Conservation (phyloP, 73 alveolate genomes). For the Vitrella brassicaformis region DNA sequence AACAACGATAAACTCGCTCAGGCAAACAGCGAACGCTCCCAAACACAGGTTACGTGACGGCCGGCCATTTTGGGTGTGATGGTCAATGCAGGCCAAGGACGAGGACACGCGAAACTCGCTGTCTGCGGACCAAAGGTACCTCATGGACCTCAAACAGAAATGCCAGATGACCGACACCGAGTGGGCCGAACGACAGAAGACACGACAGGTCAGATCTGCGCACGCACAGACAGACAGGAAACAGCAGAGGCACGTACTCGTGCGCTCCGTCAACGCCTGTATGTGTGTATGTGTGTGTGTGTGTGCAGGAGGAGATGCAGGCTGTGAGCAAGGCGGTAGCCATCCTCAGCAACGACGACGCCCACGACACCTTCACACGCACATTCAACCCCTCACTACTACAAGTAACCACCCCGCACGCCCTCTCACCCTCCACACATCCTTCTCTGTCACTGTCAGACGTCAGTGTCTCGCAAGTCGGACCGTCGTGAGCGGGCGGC, state of each 20-base stretch:
- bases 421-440: too few relatives aligned
- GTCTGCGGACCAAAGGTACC: conserved; percentile 8
- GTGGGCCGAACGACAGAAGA: conserved; percentile 20
- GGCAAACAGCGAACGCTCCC: too few relatives aligned
- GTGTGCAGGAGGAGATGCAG: conserved; percentile 17
- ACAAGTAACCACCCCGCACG: too few relatives aligned
- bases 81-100: not conserved
- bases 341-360: not conserved
- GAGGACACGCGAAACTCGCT: not conserved
- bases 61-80: too few relatives aligned
- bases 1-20: not conserved
- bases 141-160: conserved; percentile 6
- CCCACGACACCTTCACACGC: conserved; percentile 19
- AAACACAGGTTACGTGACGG: too few relatives aligned
- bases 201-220: too few relatives aligned
- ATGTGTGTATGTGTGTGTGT: too few relatives aligned
- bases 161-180: conserved; percentile 11
- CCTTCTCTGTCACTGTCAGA: not conserved
- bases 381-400: conserved; percentile 14
- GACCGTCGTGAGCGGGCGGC: conserved; percentile 7
- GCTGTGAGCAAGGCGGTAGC: conserved; percentile 16
- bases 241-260: too few relatives aligned
- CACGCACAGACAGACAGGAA: too few relatives aligned
- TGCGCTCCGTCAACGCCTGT: too few relatives aligned
- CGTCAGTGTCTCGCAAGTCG: not conserved